phyloP scores from a whole-genome alignment of 2,329 filamentous ascomycete species.

The Epichloe gansuensis region DNA sequence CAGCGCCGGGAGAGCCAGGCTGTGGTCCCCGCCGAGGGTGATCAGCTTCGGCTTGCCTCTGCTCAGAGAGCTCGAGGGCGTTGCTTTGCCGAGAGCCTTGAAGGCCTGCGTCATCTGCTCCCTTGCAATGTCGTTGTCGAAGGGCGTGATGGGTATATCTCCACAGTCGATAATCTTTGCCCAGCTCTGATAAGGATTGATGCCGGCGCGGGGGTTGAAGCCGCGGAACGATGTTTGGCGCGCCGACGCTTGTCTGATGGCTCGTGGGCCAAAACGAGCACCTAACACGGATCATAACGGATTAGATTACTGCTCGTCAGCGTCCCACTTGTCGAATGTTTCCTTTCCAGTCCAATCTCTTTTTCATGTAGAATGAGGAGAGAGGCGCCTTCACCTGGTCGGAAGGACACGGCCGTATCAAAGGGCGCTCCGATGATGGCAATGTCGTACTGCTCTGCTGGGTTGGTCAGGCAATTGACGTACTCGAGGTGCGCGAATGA shows the following conservation, averaged over 20 bases:
- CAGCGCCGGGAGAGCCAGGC: conserved; percentile 55
- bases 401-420: conserved; percentile 59
- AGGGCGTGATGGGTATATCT: conserved; percentile 75
- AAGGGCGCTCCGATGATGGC: conserved; percentile 62
- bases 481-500: conserved; percentile 61
- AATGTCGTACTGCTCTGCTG: conserved; percentile 53
- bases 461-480: conserved; percentile 55
- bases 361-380: too few relatives aligned
- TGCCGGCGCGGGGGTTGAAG: conserved; percentile 63
- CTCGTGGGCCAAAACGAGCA: conserved; percentile 73
- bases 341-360: too few relatives aligned
- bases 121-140: conserved; percentile 73
- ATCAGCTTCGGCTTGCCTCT: conserved; percentile 41
- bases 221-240: conserved; percentile 69
- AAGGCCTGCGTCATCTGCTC: conserved; percentile 77
- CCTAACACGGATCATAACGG: conserved; percentile 22
- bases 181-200: conserved; percentile 78
- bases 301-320: too few relatives aligned
- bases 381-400: conserved; percentile 35
- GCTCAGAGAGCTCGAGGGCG: conserved; percentile 22
- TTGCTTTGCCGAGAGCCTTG: conserved; percentile 45
- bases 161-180: conserved; percentile 79
- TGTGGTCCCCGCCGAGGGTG: conserved; percentile 63
- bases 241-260: conserved; percentile 71
- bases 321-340: too few relatives aligned